Percentiles rank a stretch among this genome's conserved stretches.
These are phyloP conservation scores for Hirschfeldia incana DNA, from an alignment of 345 rosid species.

Conservation along the genomic window DNA sequence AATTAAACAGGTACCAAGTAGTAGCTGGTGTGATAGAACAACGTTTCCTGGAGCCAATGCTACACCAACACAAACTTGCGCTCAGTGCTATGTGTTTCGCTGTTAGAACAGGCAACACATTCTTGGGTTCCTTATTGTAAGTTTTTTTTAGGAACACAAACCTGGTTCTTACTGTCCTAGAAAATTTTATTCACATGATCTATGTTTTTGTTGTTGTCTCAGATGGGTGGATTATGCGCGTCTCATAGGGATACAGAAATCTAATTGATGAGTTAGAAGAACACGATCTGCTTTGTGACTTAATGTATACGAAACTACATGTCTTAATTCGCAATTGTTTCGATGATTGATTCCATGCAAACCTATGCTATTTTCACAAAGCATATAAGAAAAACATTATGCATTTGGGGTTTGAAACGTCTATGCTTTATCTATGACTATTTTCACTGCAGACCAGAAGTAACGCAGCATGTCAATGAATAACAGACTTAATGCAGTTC, in stretches of 20 bases:
- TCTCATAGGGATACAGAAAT: constrained; percentile 82
- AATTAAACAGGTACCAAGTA: constrained; percentile 82
- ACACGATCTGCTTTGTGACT: constrained; percentile 17
- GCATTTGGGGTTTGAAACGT: constrained; percentile 21
- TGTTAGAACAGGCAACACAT: constrained; percentile 97
- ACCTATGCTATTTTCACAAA: constrained; percentile 34
- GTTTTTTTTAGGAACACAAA: constrained; percentile 31
- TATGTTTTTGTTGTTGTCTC: constrained; percentile 2
- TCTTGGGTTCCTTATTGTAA: constrained; percentile 91
- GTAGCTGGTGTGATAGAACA: constrained; percentile 95
- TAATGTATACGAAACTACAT: constrained; percentile 30
- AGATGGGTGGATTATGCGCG: constrained; percentile 99
- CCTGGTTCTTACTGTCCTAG: neutral
- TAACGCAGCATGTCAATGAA: too few relatives aligned
- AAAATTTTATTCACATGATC: neutral
- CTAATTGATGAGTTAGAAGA: constrained; percentile 39
- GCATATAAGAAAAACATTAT: neutral
- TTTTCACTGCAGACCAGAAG: too few relatives aligned
- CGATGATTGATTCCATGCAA: constrained; percentile 10
- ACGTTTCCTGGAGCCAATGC: constrained; percentile 89
- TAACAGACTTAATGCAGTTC: too few relatives aligned
- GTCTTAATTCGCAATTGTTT: neutral
- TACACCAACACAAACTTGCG: constrained; percentile 85
- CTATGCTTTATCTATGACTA: neutral
- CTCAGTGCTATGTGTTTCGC: constrained; percentile 86